A percentile compares a stretch with the other conserved stretches of the same genome.
phyloP scores from a whole-genome alignment of 2,329 filamentous ascomycete species.

The Alternaria brassicicola region DNA sequence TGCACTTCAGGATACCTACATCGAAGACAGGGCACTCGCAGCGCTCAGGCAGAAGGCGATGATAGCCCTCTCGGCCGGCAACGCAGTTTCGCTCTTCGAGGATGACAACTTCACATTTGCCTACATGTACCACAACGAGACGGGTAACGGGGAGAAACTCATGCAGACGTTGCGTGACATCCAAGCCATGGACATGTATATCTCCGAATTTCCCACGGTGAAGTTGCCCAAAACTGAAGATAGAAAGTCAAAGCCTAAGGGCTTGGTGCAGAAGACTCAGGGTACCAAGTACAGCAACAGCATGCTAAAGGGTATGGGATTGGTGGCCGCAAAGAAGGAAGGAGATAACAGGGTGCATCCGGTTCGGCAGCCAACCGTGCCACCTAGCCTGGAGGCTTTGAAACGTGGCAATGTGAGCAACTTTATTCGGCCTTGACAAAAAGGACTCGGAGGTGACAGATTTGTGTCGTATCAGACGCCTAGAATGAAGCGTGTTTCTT shows the following conservation, averaged over 20 bases:
- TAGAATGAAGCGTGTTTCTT: background rate
- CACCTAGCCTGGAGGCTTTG: conserved; percentile 1
- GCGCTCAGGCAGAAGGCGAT: background rate
- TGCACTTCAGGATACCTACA: background rate
- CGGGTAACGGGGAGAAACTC: background rate
- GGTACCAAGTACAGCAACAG: background rate
- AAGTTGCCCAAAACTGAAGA: background rate
- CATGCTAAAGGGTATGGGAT: background rate
- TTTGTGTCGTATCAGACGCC: background rate
- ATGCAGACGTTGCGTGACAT: background rate
- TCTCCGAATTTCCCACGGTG: no score
- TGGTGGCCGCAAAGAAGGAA: background rate
- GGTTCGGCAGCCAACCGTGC: conserved; percentile 3
- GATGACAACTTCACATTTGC: background rate
- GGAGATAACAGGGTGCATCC: background rate
- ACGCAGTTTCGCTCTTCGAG: background rate
- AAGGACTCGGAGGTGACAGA: background rate
- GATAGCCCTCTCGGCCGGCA: background rate
- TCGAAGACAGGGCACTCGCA: background rate
- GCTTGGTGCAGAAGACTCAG: background rate
- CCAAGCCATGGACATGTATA: background rate
- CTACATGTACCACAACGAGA: background rate
- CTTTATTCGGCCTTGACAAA: background rate
- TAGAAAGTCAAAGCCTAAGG: background rate
- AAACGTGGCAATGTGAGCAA: background rate